Percentiles rank a stretch among this genome's conserved stretches.
phyloP scores from a whole-genome alignment of 2,329 filamentous ascomycete species.

The Talaromyces sp. region DNA sequence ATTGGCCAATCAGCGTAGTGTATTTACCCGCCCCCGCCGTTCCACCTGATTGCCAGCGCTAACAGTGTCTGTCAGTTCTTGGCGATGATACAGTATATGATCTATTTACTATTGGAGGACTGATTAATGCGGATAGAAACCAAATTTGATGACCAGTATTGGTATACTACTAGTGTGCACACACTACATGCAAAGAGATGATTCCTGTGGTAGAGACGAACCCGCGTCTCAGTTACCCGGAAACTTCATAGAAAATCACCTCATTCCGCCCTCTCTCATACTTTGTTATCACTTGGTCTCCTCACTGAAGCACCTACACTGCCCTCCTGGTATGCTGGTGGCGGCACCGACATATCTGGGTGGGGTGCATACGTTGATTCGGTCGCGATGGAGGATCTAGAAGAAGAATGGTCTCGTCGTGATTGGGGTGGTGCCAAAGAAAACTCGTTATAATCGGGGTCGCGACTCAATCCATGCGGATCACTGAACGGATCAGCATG shows the following conservation, averaged over 20 bases:
- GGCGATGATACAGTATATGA: neutral
- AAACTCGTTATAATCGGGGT: conserved; percentile 19
- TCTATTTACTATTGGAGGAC: neutral
- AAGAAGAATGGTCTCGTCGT: conserved; percentile 5
- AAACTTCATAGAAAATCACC: neutral
- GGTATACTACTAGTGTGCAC: conserved; percentile 2
- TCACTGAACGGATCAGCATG: conserved; percentile 15
- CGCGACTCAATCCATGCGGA: conserved; percentile 11
- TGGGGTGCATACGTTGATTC: conserved; percentile 7
- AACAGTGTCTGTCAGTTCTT: neutral
- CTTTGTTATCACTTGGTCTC: neutral
- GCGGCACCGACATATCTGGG: neutral
- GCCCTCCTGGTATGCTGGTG: conserved; percentile 11
- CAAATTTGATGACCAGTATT: neutral
- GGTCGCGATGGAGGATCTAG: conserved; percentile 8
- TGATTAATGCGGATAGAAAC: neutral
- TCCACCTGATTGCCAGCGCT: conserved; percentile 4
- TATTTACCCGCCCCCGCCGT: conserved; percentile 5
- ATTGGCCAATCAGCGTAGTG: conserved; percentile 11
- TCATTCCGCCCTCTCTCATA: neutral
- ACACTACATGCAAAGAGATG: neutral
- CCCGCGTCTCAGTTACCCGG: conserved; percentile 10
- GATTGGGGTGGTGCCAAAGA: conserved; percentile 15
- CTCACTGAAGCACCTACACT: neutral
- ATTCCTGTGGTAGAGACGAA: neutral